These are phyloP conservation scores for Fusarium succisae DNA, from an alignment of 2,329 filamentous ascomycete genomes.

Conservation along the genomic window DNA sequence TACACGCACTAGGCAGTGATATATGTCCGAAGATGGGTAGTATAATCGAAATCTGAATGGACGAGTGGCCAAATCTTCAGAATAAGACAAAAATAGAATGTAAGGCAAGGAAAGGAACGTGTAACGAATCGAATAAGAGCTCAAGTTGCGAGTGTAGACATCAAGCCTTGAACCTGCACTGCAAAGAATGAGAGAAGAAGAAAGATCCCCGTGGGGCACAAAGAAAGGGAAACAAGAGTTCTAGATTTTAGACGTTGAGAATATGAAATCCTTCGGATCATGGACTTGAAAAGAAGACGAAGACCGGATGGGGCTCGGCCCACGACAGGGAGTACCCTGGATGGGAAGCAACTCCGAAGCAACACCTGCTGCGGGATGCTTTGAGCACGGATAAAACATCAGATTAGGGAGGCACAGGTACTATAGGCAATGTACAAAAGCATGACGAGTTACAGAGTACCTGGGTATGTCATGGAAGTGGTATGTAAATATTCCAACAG, in stretches of 20 bases:
- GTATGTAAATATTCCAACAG: not conserved
- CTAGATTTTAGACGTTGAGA: conserved; percentile 7
- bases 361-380: conserved; percentile 29
- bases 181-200: conserved; percentile 13
- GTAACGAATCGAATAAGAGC: conserved; percentile 24
- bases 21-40: not conserved
- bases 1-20: not conserved
- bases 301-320: conserved; percentile 21
- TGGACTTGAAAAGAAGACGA: conserved; percentile 5
- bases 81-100: not conserved
- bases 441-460: not conserved
- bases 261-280: conserved; percentile 8
- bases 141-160: conserved; percentile 27
- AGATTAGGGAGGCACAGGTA: conserved; percentile 6
- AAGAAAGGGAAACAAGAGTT: conserved; percentile 17
- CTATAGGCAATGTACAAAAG: not conserved
- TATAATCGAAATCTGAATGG: not conserved
- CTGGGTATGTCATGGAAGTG: not conserved
- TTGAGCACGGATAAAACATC: conserved; percentile 23
- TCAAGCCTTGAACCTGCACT: conserved; percentile 34
- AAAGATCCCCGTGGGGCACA: conserved; percentile 7
- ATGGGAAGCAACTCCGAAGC: conserved; percentile 37
- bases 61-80: not conserved
- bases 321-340: conserved; percentile 30
- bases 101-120: conserved; percentile 33